Base-by-base conservation (phyloP, 1,139 yeast genomes). In the Magnusiomyces suaveolens region DNA sequence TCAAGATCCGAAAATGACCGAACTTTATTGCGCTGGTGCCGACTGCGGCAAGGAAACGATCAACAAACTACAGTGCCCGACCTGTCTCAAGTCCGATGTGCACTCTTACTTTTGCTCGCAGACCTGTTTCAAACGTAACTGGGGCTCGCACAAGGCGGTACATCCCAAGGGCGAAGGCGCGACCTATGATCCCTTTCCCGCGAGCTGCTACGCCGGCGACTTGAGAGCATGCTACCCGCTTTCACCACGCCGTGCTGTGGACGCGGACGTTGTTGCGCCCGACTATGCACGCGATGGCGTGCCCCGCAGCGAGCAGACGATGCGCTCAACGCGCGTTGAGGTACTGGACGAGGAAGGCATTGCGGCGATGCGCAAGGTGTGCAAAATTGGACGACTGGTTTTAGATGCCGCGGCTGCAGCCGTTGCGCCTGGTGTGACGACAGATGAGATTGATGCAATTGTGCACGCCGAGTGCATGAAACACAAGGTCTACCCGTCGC, bases 401-500 rank as follows among this genome's bases (percentile, higher is more conserved):
- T 73, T 90, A 60, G 98, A 94, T 68, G 74, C 77, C 8, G 95
- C 94, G 6, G 98, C 95, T 2, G 83, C 87, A 2, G 84, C 87
- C 41, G 75, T 87, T 50, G 78, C 75, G 62, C 95, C 96, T 0
- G 98, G 98, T 43, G 74, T 88, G 57, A 90, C 97, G 52, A 92
- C 99, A 43, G 98, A 94, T 66, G 95, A 87, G 68, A 74, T 94
- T 56, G 98, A 94, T 69, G 82, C 77, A 51, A 78, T 90, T 60
- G 88, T 88, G 52, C 97, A 92, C 67, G 79, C 80, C 54, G 98
- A 90, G 64, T 86, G 96, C 61, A 75, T 90, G 66, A 88, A 87
- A 69, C 79, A 97, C 69, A 83, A 85, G 62, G 89, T 92, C 3
- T 94, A 94, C 68, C 99, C 99, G 26, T 87, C 96, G 20, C 96